These are phyloP conservation scores for Globisporangium takayamanum DNA, from an alignment of 352 stramenopile genomes.

Conservation along the genomic window DNA sequence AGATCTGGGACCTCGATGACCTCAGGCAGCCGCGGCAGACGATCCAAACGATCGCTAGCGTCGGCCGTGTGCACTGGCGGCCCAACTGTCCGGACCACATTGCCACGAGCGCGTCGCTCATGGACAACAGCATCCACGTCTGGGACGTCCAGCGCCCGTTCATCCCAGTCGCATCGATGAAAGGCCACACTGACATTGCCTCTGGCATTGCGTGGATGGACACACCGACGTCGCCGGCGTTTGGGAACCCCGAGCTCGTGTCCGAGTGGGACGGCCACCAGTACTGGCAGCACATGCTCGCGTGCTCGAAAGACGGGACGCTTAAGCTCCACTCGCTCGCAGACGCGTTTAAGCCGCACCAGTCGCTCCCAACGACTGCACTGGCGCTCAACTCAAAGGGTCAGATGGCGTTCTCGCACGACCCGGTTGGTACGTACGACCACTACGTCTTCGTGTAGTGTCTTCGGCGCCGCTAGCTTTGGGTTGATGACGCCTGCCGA, in stretches of 20 bases:
- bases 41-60: conserved; percentile 83
- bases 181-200: conserved; percentile 75
- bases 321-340: conserved; percentile 83
- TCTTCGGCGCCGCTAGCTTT: too few species aligned
- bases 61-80: conserved; percentile 73
- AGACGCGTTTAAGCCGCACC: conserved; percentile 76
- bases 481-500: too few species aligned
- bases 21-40: conserved; percentile 73
- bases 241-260: conserved; percentile 17
- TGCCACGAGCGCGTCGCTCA: conserved; percentile 76
- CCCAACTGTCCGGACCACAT: conserved; percentile 78
- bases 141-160: conserved; percentile 83
- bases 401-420: conserved; percentile 77
- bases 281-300: conserved; percentile 86
- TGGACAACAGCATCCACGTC: conserved; percentile 85
- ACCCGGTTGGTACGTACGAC: conserved; percentile 59
- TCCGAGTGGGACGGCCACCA: conserved; percentile 65
- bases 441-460: not conserved
- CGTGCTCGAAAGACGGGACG: conserved; percentile 84
- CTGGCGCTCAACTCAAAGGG: conserved; percentile 76
- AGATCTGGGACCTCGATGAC: conserved; percentile 78
- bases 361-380: conserved; percentile 63
- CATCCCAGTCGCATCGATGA: conserved; percentile 81
- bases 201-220: conserved; percentile 85
- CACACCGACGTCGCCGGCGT: conserved; percentile 39